Evolutionary conservation across 208 protist species (phyloP).

Genomic region (Trypanosoma cruzi): DNA sequence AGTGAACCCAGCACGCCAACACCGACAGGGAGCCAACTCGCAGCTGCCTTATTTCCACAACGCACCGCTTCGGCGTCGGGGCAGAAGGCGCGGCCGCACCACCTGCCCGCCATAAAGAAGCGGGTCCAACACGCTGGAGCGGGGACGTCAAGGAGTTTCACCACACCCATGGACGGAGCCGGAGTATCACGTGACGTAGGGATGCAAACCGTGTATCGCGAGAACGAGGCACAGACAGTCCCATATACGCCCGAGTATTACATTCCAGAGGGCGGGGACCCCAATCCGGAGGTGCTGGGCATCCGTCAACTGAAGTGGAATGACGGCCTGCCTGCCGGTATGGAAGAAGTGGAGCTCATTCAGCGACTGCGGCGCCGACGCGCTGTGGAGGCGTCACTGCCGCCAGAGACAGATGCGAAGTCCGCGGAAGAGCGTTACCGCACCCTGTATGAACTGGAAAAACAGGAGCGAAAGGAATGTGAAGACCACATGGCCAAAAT

Average conservation of each 20-base stretch:
- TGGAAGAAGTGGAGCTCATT: conserved; percentile 88
- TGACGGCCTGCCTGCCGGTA: conserved; percentile 72
- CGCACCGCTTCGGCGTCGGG: conserved; percentile 20
- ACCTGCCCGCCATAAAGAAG: conserved; percentile 12
- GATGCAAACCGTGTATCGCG: conserved; percentile 75
- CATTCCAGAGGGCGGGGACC: conserved; percentile 60
- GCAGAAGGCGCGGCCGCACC: conserved; percentile 15
- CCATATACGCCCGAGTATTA: conserved; percentile 90
- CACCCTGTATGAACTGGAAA: conserved; percentile 75
- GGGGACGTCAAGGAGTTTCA: not conserved
- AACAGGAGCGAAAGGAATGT: conserved; percentile 86
- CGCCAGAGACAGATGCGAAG: conserved; percentile 53
- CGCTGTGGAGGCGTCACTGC: conserved; percentile 64
- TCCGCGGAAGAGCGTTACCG: conserved; percentile 49
- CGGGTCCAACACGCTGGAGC: not conserved
- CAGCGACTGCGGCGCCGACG: conserved; percentile 86
- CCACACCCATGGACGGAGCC: not conserved
- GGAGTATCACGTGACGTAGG: conserved; percentile 29
- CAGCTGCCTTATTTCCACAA: conserved; percentile 33
- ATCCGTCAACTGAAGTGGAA: conserved; percentile 67
- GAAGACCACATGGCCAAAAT: conserved; percentile 79
- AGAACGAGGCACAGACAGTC: conserved; percentile 91
- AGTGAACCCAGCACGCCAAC: conserved; percentile 18
- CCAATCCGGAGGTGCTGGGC: conserved; percentile 73
- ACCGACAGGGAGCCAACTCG: conserved; percentile 8